Evolutionary conservation across 345 rosid genomes (phyloP).

Genomic region (Salix caprea): DNA sequence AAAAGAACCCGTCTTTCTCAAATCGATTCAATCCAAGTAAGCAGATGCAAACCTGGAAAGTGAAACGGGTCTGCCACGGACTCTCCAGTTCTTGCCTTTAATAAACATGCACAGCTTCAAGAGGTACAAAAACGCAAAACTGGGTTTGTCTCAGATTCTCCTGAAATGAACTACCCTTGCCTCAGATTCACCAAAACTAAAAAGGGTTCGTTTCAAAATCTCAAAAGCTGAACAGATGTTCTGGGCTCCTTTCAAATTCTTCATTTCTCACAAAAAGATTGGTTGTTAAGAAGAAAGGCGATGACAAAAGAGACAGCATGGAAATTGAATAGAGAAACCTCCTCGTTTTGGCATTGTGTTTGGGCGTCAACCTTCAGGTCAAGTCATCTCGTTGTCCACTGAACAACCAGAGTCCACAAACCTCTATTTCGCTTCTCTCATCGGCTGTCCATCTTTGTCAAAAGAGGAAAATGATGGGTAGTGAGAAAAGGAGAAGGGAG

Average conservation of each 20-base stretch:
- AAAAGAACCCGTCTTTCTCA: neutral
- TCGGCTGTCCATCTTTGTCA: neutral
- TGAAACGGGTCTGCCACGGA: neutral
- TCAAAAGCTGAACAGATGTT: neutral
- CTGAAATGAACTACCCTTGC: neutral
- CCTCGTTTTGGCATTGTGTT: neutral
- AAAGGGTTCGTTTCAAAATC: neutral
- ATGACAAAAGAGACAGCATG: too few relatives aligned
- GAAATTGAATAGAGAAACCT: neutral
- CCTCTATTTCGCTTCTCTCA: too few relatives aligned
- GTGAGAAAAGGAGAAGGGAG: neutral
- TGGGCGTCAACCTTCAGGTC: neutral
- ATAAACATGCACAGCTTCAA: neutral
- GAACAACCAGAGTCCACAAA: neutral
- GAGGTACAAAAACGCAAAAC: neutral
- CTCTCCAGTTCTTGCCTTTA: neutral
- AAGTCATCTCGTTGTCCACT: neutral
- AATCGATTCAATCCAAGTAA: neutral
- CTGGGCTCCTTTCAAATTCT: slow-evolving; percentile 10
- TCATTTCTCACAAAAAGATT: neutral
- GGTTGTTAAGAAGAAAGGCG: neutral
- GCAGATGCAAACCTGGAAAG: slow-evolving; percentile 13
- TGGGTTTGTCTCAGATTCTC: neutral
- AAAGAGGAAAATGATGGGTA: neutral
- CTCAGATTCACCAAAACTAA: neutral